Percentiles rank a stretch among this genome's conserved stretches.
phyloP scores from a whole-genome alignment of 2,329 filamentous ascomycete genomes.

The Claviceps purpurea region DNA sequence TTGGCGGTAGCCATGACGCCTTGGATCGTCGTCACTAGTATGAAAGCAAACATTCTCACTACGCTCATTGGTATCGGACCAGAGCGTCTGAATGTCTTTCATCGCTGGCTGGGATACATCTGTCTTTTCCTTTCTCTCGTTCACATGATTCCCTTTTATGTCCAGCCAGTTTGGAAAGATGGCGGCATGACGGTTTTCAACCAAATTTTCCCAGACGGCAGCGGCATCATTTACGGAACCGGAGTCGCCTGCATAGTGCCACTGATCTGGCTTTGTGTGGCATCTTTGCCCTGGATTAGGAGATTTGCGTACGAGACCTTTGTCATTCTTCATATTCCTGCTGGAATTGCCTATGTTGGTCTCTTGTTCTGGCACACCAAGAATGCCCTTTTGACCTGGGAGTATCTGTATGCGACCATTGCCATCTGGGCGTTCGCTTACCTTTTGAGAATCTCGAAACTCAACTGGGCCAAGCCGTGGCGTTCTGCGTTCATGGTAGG shows the following conservation, averaged over 20 bases:
- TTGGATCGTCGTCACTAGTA: conserved; percentile 81
- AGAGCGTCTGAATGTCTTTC: conserved; percentile 82
- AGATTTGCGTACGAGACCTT: conserved; percentile 76
- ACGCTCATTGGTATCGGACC: conserved; percentile 82
- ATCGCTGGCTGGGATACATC: conserved; percentile 82
- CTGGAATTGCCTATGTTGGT: conserved; percentile 65
- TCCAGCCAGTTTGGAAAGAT: conserved; percentile 77
- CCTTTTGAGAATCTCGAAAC: conserved; percentile 60
- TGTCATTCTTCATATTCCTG: conserved; percentile 67
- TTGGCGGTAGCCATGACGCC: conserved; percentile 81
- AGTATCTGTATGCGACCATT: conserved; percentile 71
- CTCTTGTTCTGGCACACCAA: conserved; percentile 93
- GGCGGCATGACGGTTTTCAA: conserved; percentile 58
- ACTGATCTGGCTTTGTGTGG: conserved; percentile 68
- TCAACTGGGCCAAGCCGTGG: conserved; percentile 81
- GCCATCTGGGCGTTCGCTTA: conserved; percentile 70
- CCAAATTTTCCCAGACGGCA: conserved; percentile 50
- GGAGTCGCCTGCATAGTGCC: conserved; percentile 74
- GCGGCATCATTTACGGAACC: conserved; percentile 68
- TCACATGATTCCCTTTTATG: conserved; percentile 79
- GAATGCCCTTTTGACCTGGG: conserved; percentile 83
- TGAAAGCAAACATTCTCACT: conserved; percentile 79
- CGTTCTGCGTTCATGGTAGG: conserved; percentile 72
- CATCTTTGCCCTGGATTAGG: conserved; percentile 68
- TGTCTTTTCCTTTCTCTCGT: conserved; percentile 71